Evolutionary conservation across 2,329 filamentous ascomycete genomes (phyloP).

Genomic region (Coniella lustricola): DNA sequence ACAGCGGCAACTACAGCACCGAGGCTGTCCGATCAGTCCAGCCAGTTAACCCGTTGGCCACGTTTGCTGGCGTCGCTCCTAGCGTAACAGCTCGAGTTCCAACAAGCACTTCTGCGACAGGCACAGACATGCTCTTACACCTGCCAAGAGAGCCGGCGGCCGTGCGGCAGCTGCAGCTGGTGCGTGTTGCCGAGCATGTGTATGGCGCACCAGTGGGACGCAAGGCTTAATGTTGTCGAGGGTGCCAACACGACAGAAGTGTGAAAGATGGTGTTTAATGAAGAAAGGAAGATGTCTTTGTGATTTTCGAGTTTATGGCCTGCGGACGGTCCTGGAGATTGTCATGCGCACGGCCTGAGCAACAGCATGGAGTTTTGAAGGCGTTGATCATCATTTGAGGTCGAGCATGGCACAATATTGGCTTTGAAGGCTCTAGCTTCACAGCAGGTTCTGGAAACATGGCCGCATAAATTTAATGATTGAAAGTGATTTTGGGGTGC

Average conservation of each 20-base stretch:
- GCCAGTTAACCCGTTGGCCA: neutral
- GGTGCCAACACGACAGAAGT: neutral
- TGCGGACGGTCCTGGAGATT: too few species aligned
- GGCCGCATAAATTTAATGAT: too few species aligned
- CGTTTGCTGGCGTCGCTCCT: neutral
- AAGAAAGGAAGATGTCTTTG: neutral
- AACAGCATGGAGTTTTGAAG: too few species aligned
- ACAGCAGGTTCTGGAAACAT: too few species aligned
- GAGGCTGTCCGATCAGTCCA: too few species aligned
- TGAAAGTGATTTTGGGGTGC: too few species aligned
- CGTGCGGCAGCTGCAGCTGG: neutral
- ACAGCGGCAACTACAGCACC: too few species aligned
- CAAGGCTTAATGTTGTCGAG: slow-evolving; percentile 1
- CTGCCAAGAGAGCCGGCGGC: slow-evolving; percentile 3
- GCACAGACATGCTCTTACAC: neutral
- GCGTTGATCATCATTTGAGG: too few species aligned
- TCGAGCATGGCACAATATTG: too few species aligned
- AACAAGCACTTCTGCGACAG: neutral
- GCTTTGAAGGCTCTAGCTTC: too few species aligned
- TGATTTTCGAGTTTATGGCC: too few species aligned
- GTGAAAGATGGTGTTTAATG: neutral
- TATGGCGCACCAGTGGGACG: slow-evolving; percentile 1
- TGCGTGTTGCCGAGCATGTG: neutral
- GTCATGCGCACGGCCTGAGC: too few species aligned
- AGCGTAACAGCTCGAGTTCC: neutral